These are phyloP conservation scores for Ophiostoma tasmaniense DNA, from an alignment of 2,329 filamentous ascomycete genomes.

Conservation along the genomic window DNA sequence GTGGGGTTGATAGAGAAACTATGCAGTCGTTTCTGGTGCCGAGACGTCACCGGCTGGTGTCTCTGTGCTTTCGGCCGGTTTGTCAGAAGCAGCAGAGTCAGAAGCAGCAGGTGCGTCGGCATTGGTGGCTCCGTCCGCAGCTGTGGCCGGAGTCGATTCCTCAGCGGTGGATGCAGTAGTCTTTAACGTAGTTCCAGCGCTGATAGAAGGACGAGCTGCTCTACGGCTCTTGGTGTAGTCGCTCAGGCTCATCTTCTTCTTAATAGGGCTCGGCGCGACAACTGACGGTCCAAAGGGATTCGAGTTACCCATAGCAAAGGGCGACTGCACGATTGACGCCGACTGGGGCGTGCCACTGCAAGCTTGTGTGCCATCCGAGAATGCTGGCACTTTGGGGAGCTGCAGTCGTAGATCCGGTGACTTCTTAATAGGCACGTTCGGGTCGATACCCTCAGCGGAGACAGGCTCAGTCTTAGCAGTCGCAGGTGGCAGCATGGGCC, in stretches of 20 bases:
- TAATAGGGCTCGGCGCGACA: slow-evolving; percentile 50
- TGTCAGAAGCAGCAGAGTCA: neutral
- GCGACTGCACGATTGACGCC: slow-evolving; percentile 40
- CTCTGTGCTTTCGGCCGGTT: neutral
- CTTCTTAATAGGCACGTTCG: slow-evolving; percentile 28
- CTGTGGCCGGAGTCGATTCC: neutral
- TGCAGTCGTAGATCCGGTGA: slow-evolving; percentile 45
- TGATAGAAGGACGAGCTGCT: slow-evolving; percentile 35
- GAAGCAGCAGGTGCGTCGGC: neutral
- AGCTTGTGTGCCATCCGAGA: slow-evolving; percentile 22
- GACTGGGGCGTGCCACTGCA: slow-evolving; percentile 36
- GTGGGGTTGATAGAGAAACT: neutral
- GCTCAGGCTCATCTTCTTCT: slow-evolving; percentile 59
- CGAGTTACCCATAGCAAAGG: slow-evolving; percentile 36
- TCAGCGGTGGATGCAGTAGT: slow-evolving; percentile 25
- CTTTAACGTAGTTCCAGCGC: slow-evolving; percentile 29
- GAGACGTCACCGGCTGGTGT: neutral
- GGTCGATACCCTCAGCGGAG: slow-evolving; percentile 1
- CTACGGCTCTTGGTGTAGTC: slow-evolving; percentile 57
- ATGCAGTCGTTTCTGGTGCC: neutral
- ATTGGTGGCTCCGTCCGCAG: neutral
- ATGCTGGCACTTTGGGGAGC: slow-evolving; percentile 41
- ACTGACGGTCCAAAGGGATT: slow-evolving; percentile 35
- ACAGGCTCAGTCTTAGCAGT: slow-evolving; percentile 11
- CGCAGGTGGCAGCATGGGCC: neutral